A percentile compares a stretch with the other conserved stretches of the same genome.
These are phyloP conservation scores for Diaporthe caulivora DNA, from an alignment of 2,329 filamentous ascomycete species.

Conservation along the genomic window DNA sequence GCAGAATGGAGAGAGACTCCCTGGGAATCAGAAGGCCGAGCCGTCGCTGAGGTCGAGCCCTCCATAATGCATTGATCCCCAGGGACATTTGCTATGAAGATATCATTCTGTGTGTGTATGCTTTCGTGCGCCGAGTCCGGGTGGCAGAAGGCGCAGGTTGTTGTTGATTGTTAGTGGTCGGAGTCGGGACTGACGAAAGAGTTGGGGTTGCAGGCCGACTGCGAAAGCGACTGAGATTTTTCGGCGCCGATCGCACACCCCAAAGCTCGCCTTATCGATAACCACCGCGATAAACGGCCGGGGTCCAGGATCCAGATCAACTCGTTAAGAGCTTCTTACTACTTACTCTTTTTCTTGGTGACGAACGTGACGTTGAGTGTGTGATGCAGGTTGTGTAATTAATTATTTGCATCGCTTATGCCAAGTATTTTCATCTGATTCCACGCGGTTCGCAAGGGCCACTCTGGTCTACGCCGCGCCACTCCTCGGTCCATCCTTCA, in stretches of 20 bases:
- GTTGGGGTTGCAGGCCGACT: neutral
- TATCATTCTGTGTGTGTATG: slow-evolving; percentile 48
- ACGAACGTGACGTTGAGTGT: neutral
- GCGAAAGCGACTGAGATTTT: slow-evolving; percentile 17
- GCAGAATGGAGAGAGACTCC: slow-evolving; percentile 35
- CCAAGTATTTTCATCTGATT: slow-evolving; percentile 39
- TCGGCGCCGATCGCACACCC: neutral
- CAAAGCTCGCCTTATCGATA: slow-evolving; percentile 32
- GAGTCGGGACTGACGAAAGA: neutral
- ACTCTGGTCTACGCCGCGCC: slow-evolving; percentile 67
- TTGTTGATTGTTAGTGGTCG: neutral
- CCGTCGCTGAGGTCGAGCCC: slow-evolving; percentile 52
- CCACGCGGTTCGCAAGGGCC: slow-evolving; percentile 57
- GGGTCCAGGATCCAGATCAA: neutral
- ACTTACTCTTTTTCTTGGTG: neutral
- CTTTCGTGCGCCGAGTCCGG: slow-evolving; percentile 22
- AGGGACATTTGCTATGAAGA: slow-evolving; percentile 60
- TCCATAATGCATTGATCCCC: slow-evolving; percentile 59
- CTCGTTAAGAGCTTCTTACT: neutral
- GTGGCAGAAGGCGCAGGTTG: slow-evolving; percentile 26
- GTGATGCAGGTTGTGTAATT: neutral
- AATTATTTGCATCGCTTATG: slow-evolving; percentile 4
- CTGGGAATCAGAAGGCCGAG: slow-evolving; percentile 45
- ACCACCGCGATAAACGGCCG: neutral
- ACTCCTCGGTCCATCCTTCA: slow-evolving; percentile 59